Evolutionary conservation across 73 alveolate species (phyloP).

Genomic region (Durusdinium trenchii): DNA sequence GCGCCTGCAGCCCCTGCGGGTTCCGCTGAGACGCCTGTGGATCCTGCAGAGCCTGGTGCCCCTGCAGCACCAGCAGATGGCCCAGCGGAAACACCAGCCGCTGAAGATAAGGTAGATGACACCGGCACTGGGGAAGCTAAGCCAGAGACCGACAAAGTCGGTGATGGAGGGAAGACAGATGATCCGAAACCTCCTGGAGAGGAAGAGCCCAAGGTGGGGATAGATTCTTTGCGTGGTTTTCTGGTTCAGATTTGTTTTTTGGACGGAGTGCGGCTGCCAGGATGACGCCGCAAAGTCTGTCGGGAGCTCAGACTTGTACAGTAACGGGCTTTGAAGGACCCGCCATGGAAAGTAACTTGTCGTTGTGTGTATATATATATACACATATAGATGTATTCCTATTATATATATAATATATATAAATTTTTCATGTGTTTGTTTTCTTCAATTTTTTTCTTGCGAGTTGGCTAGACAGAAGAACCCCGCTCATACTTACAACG

Average conservation of each 20-base stretch:
- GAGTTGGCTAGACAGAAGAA: too few species aligned
- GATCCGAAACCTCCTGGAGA: constrained; percentile 13
- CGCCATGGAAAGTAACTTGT: too few species aligned
- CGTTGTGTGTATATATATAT: too few species aligned
- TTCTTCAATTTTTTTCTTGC: too few species aligned
- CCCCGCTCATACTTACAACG: too few species aligned
- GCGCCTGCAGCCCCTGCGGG: not conserved
- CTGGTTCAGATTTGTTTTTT: not conserved
- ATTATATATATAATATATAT: too few species aligned
- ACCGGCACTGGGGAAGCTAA: not conserved
- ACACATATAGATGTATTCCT: too few species aligned
- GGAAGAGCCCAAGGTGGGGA: constrained; percentile 5
- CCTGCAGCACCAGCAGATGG: not conserved
- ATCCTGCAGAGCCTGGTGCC: constrained; percentile 16
- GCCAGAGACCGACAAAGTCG: not conserved
- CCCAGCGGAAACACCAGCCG: not conserved
- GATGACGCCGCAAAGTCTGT: not conserved
- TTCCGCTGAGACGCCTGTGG: constrained; percentile 15
- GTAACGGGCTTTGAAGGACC: too few species aligned
- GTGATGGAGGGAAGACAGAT: constrained; percentile 35
- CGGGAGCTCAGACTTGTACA: too few species aligned
- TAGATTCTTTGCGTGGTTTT: too few species aligned
- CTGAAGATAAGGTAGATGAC: not conserved
- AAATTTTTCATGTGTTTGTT: too few species aligned
- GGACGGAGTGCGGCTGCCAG: not conserved